Evolutionary conservation across 805 yeast genomes (phyloP), one percentile per base, ranked within the genome.

Genomic region (Candida endomychidarum): DNA sequence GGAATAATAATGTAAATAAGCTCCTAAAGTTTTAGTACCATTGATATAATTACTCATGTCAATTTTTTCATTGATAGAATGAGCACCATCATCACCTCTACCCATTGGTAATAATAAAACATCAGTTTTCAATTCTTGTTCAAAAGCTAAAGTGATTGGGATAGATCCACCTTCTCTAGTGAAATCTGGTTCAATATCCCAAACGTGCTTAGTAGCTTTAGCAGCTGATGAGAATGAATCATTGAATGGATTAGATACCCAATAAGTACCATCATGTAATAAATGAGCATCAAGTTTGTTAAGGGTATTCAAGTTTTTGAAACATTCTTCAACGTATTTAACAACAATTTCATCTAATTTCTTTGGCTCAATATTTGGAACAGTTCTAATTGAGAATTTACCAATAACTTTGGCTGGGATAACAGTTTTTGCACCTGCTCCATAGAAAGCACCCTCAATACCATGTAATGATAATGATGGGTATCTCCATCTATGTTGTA

Each of bases 121-220:
- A 48, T 82, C 82, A 17, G 95, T 86, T 54, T 86, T 81, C 57
- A 93, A 76, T 60, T 80, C 81, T 56, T 89, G 75, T 72, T 93
- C 96, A 67, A 93, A 93, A 24, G 96, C 84, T 51, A 93, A 67
- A 16, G 99, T 91, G 62, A 93, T 90, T 49, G 99, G 99, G 58
- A 93, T 93, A 3, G 97, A 90, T 26, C 99, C 99, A 57, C 99
- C 99, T 71, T 93, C 99, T 72, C 99, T 83, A 28, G 98, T 95
- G 60, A 87, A 79, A 66, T 93, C 99, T 24, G 99, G 99, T 48
- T 87, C 95, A 34, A 91, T 80, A 49, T 86, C 83, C 90, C 96
- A 93, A 22, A 93, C 99, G 38, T 82, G 81, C 63, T 89, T 83
- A 31, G 99, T 93, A 42, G 99, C 99, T 62, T 83, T 80, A 39